Conservation (phyloP, 495 filamentous ascomycete species). For the Filosporella fistucella region DNA sequence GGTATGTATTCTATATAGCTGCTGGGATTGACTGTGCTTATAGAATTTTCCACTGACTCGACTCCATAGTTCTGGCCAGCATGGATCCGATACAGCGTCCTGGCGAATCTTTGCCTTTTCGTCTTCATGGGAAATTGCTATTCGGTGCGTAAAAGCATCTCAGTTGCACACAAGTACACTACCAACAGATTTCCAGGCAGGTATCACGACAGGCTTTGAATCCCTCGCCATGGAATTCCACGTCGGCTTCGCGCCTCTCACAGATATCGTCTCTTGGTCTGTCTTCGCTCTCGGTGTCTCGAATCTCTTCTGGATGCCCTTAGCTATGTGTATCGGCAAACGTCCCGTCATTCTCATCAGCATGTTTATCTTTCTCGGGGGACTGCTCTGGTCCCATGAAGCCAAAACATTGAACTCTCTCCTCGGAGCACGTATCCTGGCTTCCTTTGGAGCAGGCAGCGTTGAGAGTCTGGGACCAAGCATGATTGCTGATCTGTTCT, state of each 20-base stretch:
- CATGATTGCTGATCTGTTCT: slow-evolving; percentile 35
- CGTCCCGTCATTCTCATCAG: slow-evolving; percentile 57
- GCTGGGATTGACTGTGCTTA: too few species aligned
- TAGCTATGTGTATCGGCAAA: slow-evolving; percentile 60
- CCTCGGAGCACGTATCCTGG: slow-evolving; percentile 40
- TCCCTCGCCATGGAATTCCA: slow-evolving; percentile 28
- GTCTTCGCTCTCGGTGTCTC: slow-evolving; percentile 31
- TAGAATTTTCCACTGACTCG: neutral
- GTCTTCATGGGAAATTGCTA: slow-evolving; percentile 39
- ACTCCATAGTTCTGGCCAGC: slow-evolving; percentile 14
- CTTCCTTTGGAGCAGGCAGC: slow-evolving; percentile 31
- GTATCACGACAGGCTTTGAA: slow-evolving; percentile 33
- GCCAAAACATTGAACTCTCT: slow-evolving; percentile 49
- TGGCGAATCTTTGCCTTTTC: slow-evolving; percentile 32
- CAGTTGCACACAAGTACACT: neutral
- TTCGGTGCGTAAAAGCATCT: slow-evolving; percentile 15
- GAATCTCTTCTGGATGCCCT: slow-evolving; percentile 53
- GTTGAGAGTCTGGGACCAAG: slow-evolving; percentile 35
- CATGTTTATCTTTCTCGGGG: slow-evolving; percentile 51
- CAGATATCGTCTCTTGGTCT: slow-evolving; percentile 30
- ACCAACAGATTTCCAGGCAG: neutral
- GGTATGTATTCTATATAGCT: neutral
- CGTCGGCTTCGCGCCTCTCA: slow-evolving; percentile 22
- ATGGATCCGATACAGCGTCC: slow-evolving; percentile 29
- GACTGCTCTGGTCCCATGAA: slow-evolving; percentile 53